Conservation (phyloP, 768 basidiomycete species). For the Rhodotorula toruloides region DNA sequence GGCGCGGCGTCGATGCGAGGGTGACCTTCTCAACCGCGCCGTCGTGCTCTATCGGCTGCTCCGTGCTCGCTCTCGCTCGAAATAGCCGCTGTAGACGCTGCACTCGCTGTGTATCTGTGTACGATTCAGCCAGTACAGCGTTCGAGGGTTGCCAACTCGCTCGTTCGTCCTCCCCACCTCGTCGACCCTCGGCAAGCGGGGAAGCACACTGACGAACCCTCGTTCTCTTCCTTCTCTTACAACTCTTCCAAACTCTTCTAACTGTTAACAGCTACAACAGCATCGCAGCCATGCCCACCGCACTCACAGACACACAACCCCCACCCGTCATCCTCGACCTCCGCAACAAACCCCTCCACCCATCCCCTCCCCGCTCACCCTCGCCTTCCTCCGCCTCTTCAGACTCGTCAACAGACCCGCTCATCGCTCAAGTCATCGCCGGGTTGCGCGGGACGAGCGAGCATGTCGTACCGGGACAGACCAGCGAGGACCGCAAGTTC, state of each 20-base stretch:
- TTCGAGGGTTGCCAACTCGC: too few species aligned
- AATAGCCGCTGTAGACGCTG: too few species aligned
- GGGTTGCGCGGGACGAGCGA: slow-evolving; percentile 15
- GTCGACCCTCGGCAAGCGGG: too few species aligned
- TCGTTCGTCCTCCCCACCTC: too few species aligned
- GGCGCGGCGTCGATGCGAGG: too few species aligned
- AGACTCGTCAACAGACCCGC: slow-evolving; percentile 3
- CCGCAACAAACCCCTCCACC: neutral
- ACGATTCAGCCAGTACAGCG: too few species aligned
- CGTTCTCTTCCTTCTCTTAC: too few species aligned
- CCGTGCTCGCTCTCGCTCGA: too few species aligned
- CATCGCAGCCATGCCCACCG: neutral
- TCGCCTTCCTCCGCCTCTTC: neutral
- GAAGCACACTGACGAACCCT: too few species aligned
- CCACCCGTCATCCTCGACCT: slow-evolving; percentile 17
- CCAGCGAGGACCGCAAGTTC: slow-evolving; percentile 9
- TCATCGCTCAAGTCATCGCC: slow-evolving; percentile 24
- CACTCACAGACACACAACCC: neutral
- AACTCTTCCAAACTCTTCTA: neutral
- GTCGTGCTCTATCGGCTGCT: too few species aligned
- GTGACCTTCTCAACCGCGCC: too few species aligned
- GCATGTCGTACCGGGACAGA: slow-evolving; percentile 16
- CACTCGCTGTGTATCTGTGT: too few species aligned
- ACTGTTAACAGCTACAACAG: neutral
- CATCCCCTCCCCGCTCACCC: neutral